Conservation (phyloP, 2,329 filamentous ascomycete species). For the Cladorrhinum sp. region DNA sequence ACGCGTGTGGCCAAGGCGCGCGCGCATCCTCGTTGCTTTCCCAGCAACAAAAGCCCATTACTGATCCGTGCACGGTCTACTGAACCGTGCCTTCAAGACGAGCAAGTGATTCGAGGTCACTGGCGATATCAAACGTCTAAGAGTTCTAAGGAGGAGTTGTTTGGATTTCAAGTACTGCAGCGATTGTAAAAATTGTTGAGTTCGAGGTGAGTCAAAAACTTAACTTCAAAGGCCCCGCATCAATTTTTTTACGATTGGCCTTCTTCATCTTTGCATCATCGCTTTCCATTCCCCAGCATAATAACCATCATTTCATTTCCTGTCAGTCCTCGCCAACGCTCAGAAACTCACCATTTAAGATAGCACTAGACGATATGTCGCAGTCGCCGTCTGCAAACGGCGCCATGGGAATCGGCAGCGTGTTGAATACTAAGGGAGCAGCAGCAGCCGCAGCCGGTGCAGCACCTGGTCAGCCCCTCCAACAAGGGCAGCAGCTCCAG, state of each 20-base stretch:
- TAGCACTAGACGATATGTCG: constrained; percentile 24
- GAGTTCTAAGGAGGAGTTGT: neutral
- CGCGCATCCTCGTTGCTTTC: neutral
- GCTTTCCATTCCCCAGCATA: neutral
- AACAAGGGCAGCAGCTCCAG: constrained; percentile 15
- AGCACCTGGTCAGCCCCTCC: constrained; percentile 29
- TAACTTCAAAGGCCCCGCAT: neutral
- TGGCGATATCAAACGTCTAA: neutral
- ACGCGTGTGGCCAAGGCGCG: constrained; percentile 11
- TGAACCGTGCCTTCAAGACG: constrained; percentile 10
- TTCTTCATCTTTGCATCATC: neutral
- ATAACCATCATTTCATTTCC: neutral
- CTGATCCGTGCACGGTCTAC: constrained; percentile 5
- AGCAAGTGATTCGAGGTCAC: neutral
- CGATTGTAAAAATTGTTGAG: neutral
- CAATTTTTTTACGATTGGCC: neutral
- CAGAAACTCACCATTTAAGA: neutral
- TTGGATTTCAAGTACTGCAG: neutral
- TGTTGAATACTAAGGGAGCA: constrained; percentile 49
- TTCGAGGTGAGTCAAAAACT: constrained; percentile 3
- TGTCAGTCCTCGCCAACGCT: neutral
- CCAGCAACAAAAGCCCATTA: constrained; percentile 7
- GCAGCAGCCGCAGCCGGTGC: constrained; percentile 25
- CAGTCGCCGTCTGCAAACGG: constrained; percentile 44
- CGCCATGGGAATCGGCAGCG: constrained; percentile 53